Evolutionary conservation across 345 rosid genomes (phyloP).

Genomic region (Cardiospermum halicacabum): DNA sequence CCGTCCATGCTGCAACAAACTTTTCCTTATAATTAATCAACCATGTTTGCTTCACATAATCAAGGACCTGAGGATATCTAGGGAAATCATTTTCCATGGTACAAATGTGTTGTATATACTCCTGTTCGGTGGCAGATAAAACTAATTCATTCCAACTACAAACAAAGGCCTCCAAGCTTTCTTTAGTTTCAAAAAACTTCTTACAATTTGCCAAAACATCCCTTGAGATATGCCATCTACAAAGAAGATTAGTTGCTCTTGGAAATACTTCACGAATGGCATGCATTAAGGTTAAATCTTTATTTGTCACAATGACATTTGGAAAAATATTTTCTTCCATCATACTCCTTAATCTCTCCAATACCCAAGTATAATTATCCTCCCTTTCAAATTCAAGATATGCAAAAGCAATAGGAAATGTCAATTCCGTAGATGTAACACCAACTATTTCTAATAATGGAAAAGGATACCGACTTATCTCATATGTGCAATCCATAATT

Average conservation of each 20-base stretch:
- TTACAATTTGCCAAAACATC: constrained; percentile 13
- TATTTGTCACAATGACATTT: constrained; percentile 14
- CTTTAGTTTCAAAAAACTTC: constrained; percentile 19
- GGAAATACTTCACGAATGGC: constrained; percentile 13
- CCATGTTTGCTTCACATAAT: constrained; percentile 14
- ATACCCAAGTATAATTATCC: constrained; percentile 15
- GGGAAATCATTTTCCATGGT: constrained; percentile 13
- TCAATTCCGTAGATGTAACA: constrained; percentile 16
- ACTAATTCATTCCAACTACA: constrained; percentile 13
- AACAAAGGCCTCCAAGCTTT: constrained; percentile 15
- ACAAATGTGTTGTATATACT: constrained; percentile 9
- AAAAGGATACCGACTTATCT: constrained; percentile 13
- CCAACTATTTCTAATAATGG: constrained; percentile 19
- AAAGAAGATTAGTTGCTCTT: constrained; percentile 12
- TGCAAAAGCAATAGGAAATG: constrained; percentile 18
- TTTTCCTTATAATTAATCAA: constrained; percentile 10
- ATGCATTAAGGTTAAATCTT: constrained; percentile 12
- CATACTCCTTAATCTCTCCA: constrained; percentile 15
- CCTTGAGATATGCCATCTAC: constrained; percentile 17
- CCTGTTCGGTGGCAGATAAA: constrained; percentile 11
- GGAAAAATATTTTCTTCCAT: constrained; percentile 15
- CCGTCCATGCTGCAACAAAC: constrained; percentile 19
- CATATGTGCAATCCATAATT: constrained; percentile 11
- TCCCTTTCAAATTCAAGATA: constrained; percentile 15
- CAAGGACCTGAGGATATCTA: constrained; percentile 10